phyloP scores from a whole-genome alignment of 352 stramenopile species.

The Pythium brachiatum region DNA sequence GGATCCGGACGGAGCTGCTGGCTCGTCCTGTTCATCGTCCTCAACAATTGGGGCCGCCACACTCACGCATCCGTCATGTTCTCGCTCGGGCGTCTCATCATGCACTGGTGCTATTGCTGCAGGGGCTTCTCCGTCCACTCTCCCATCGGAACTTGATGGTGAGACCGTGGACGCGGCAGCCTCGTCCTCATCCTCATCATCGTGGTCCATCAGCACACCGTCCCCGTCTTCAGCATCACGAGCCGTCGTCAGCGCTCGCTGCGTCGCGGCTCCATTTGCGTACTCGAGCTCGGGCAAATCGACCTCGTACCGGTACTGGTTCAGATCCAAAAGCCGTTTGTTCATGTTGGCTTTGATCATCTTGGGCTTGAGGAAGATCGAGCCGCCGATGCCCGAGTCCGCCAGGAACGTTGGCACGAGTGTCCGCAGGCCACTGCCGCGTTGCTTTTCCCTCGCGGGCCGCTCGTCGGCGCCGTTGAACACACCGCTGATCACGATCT shows the following conservation, averaged over 20 bases:
- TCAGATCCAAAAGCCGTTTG: slow-evolving; percentile 14
- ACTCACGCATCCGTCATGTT: no score
- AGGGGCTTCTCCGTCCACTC: no score
- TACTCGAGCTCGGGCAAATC: neutral
- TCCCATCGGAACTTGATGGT: neutral
- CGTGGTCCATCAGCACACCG: neutral
- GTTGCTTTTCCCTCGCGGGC: neutral
- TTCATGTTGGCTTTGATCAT: slow-evolving; percentile 4
- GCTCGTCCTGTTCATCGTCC: neutral
- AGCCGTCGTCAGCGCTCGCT: neutral
- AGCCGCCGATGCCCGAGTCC: neutral
- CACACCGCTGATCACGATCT: slow-evolving; percentile 13
- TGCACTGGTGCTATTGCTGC: no score
- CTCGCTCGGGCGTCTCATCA: no score
- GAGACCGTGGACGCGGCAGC: neutral
- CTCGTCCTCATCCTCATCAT: neutral
- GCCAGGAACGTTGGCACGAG: slow-evolving; percentile 1
- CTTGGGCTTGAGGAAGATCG: slow-evolving; percentile 19
- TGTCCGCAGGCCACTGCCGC: neutral
- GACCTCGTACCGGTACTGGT: slow-evolving; percentile 15
- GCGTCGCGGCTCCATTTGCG: neutral
- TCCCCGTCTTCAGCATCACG: neutral
- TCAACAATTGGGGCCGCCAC: no score
- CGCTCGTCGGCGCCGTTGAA: slow-evolving; percentile 6
- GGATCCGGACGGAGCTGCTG: neutral